Base-by-base conservation (phyloP, 2,329 filamentous ascomycete species). In the Aspergillus clavatus region DNA sequence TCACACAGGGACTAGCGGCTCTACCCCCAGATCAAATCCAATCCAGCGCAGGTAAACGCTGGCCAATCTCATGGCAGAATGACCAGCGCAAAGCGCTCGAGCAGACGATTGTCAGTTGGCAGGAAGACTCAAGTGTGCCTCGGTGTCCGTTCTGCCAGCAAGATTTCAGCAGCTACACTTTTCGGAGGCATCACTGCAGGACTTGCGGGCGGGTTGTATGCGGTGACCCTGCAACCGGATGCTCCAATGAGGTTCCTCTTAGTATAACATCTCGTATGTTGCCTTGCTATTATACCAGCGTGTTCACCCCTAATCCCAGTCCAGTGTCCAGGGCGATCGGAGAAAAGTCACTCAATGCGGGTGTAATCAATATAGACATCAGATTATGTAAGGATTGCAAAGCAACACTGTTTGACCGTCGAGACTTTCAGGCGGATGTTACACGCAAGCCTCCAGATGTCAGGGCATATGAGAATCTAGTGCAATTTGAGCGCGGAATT, bases 121-220 rank as follows among this genome's bases (percentile, higher is more conserved):
- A 98, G 66, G 90, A 97, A 42, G 93, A 98, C 66, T 77, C 84
- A 0, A 80, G 76, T 24, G 89, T 98, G 5, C 51, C 76, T 2
- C 83, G 83, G 52, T 98, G 93, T 62, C 93, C 93, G 0, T 95
- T 95, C 61, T 98, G 93, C 59, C 87, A 95, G 61, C 93, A 98
- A 59, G 89, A 95, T 45, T 98, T 98, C 66, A 86, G 89, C 1
- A 86, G 84, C 11, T 97, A 95, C 79, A 87, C 89, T 1, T 95
- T 97, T 60, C 81, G 93, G 58, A 77, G 93, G 55, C 93, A 97
- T 66, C 93, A 98, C 67, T 98, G 93, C 68, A 81, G 93, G 43
- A 84, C 95, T 68, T 98, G 93, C 59, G 93, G 93, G 3, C 81
- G 86, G 35, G 89, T 98, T 0, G 89, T 98, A 0, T 98, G 93